Percentiles rank a stretch among this genome's conserved stretches.
phyloP scores from a whole-genome alignment of 2,329 filamentous ascomycete species.

The Penicillium sclerotigenum region DNA sequence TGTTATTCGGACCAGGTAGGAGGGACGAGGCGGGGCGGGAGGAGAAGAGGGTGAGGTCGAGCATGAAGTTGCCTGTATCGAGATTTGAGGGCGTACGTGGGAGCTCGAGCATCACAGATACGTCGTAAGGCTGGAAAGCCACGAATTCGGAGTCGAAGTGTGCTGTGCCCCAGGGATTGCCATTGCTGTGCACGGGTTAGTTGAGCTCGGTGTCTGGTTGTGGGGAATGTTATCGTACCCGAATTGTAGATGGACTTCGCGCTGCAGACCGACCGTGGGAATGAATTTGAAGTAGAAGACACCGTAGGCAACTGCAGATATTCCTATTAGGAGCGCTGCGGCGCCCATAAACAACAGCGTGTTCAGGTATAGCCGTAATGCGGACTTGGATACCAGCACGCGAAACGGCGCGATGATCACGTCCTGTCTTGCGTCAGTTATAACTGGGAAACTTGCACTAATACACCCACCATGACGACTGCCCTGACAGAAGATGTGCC shows the following conservation, averaged over 20 bases:
- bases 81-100: constrained; percentile 76
- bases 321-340: constrained; percentile 53
- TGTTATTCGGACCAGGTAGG: constrained; percentile 27
- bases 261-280: constrained; percentile 60
- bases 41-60: constrained; percentile 69
- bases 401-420: constrained; percentile 53
- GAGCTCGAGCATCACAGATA: constrained; percentile 70
- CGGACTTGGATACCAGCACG: constrained; percentile 57
- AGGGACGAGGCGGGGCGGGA: constrained; percentile 40
- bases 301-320: constrained; percentile 60
- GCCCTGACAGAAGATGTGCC: constrained; percentile 11
- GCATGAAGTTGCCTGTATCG: constrained; percentile 88
- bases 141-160: constrained; percentile 56
- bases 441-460: background rate
- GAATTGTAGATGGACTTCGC: constrained; percentile 65
- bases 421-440: constrained; percentile 44
- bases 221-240: constrained; percentile 40
- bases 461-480: constrained; percentile 13
- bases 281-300: constrained; percentile 69
- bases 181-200: constrained; percentile 32
- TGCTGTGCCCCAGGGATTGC: constrained; percentile 53
- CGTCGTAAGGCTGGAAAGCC: constrained; percentile 77
- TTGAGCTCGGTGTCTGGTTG: background rate
- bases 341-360: constrained; percentile 54
- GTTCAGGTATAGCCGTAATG: constrained; percentile 63